Base-by-base conservation (phyloP, 108 stramenopile genomes). In the Nitzschia sp. region DNA sequence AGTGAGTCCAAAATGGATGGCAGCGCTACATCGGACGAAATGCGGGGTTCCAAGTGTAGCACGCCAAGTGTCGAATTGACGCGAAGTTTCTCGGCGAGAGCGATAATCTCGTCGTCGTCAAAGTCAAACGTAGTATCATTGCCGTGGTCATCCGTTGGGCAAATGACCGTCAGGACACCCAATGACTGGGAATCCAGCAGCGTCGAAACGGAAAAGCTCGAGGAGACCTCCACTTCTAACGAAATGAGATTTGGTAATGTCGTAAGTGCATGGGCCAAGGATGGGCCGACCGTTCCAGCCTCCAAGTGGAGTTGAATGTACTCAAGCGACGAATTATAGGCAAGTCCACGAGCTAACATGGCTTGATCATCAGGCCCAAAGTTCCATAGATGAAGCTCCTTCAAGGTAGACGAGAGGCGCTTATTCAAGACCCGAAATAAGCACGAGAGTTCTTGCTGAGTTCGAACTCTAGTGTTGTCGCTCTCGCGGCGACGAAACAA, bases 171-270 rank as follows among this genome's bases (percentile, higher is more conserved):
- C 25, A 58, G 26, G 4, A 58, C n/a, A 5, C n/a, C 11, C 5
- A 58, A 29, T 9, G 26, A 29, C 31, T 25, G 25, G 6, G 56
- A 58, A 11, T 58, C 4, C 30, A 58, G 30, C 26, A 58, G 28
- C 15, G 9, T 17, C 26, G 30, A 58, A 13, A 58, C n/a, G 11
- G 56, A 28, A 58, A 58, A 58, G 56, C 26, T 29, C 3, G 5
- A 3, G 28, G n/a, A 33, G 28, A 58, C 56, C n/a, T 58, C 26
- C 28, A 29, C 6, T n/a, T 58, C 56, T 3, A 58, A 4, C 21
- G 56, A 58, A 18, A 58, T 15, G 27, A 58, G n/a, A 6, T 33
- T 29, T 58, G 56, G 56, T n/a, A 58, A 13, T 15, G 23, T 13
- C n/a, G 56, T 11, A 8, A 58, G 5, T 5, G 28, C 28, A 4